Evolutionary conservation across 805 yeast genomes (phyloP).

Genomic region (Maudiozyma bulderi): DNA sequence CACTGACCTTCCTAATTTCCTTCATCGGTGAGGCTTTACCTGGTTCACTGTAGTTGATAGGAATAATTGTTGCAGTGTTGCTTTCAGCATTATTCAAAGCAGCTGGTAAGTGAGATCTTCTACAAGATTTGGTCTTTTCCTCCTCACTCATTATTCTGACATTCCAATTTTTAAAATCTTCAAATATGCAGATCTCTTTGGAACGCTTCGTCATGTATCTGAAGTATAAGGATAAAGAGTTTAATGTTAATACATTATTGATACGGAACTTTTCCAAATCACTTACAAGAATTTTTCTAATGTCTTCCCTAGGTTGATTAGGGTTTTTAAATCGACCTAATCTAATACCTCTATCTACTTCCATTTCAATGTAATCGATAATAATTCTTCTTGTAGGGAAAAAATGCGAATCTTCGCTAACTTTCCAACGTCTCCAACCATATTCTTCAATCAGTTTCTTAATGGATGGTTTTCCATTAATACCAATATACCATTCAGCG

Average conservation of each 20-base stretch:
- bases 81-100: background rate
- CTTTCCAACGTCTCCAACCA: constrained; percentile 33
- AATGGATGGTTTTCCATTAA: constrained; percentile 27
- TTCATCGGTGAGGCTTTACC: background rate
- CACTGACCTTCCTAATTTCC: too few species aligned
- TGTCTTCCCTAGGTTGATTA: constrained; percentile 24
- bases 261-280: constrained; percentile 30
- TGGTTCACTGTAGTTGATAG: background rate
- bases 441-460: constrained; percentile 25
- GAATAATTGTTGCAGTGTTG: background rate
- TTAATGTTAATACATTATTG: constrained; percentile 26
- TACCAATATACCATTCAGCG: constrained; percentile 31
- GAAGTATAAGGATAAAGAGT: constrained; percentile 27
- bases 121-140: constrained; percentile 25
- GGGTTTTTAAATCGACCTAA: constrained; percentile 25
- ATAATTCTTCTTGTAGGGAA: constrained; percentile 32
- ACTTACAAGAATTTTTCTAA: constrained; percentile 26
- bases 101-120: constrained; percentile 17
- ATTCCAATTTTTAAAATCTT: constrained; percentile 25
- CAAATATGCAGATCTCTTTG: constrained; percentile 26
- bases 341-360: constrained; percentile 26
- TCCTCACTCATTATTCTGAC: constrained; percentile 24
- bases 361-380: constrained; percentile 31
- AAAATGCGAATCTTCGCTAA: constrained; percentile 31
- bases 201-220: constrained; percentile 24